A percentile compares a stretch with the other conserved stretches of the same genome.
Conservation (phyloP, 2,329 filamentous ascomycete genomes). For the Ceratocystis cubensis region DNA sequence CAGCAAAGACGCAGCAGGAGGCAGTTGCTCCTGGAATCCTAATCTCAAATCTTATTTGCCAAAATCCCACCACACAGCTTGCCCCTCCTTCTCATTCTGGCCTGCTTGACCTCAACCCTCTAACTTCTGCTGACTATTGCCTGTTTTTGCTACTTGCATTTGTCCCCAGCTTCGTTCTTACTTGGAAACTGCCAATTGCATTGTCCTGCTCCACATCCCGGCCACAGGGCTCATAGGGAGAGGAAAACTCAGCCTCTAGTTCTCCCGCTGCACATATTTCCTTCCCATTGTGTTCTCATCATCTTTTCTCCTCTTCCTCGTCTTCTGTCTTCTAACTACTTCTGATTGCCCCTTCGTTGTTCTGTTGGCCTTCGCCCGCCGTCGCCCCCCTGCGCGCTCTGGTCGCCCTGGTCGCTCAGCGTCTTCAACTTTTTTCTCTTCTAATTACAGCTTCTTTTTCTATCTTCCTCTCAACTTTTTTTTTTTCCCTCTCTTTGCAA, state of each 20-base stretch:
- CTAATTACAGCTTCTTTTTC: not conserved
- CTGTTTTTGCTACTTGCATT: not conserved
- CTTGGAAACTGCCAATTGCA: not conserved
- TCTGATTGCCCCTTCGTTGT: not conserved
- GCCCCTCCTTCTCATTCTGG: not conserved
- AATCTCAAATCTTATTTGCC: not conserved
- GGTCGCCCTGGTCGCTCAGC: slow-evolving; percentile 16
- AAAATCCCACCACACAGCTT: not conserved
- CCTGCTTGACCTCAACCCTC: not conserved
- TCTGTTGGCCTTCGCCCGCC: not conserved
- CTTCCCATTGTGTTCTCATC: not conserved
- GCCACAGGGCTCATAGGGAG: not conserved
- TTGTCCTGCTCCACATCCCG: not conserved
- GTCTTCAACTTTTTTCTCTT: slow-evolving; percentile 9
- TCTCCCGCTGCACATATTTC: not conserved
- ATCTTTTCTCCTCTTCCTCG: not conserved
- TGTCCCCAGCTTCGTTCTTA: not conserved
- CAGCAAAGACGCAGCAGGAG: not conserved
- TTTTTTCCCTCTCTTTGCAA: not conserved
- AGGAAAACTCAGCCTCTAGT: not conserved
- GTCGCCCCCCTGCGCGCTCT: slow-evolving; percentile 11
- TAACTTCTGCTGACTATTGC: not conserved
- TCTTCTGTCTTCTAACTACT: not conserved
- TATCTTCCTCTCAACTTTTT: slow-evolving; percentile 4
- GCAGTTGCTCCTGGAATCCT: not conserved